These are phyloP conservation scores for Penicillium sclerotigenum DNA, from an alignment of 2,329 filamentous ascomycete species.

Conservation along the genomic window DNA sequence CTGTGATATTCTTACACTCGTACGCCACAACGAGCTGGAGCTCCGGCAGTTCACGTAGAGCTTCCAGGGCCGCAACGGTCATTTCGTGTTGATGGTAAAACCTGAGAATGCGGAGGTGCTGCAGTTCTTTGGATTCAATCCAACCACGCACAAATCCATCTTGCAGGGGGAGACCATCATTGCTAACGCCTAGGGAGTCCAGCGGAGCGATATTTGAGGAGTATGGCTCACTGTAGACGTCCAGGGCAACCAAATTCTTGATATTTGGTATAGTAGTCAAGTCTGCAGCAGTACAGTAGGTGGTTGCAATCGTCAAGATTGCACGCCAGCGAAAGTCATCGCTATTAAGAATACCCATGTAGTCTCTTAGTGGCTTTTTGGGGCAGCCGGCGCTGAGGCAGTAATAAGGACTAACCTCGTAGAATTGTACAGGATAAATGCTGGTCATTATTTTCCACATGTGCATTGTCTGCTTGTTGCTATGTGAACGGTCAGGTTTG, in stretches of 20 bases:
- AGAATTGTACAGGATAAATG: constrained; percentile 38
- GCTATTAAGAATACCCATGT: constrained; percentile 36
- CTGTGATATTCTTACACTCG: constrained; percentile 30
- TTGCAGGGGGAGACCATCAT: constrained; percentile 25
- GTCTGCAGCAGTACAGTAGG: constrained; percentile 32
- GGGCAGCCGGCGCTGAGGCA: constrained; percentile 31
- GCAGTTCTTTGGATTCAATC: constrained; percentile 40
- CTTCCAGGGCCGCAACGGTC: constrained; percentile 32
- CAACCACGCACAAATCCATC: constrained; percentile 43
- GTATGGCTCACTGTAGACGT: constrained; percentile 29
- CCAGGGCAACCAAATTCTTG: constrained; percentile 41
- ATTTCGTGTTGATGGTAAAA: constrained; percentile 35
- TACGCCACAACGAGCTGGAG: constrained; percentile 36
- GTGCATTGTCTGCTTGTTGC: constrained; percentile 39
- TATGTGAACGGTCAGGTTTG: constrained; percentile 11
- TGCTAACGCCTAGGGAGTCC: constrained; percentile 10
- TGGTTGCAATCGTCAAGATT: constrained; percentile 34
- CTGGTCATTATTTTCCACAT: constrained; percentile 45
- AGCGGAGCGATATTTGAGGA: not conserved
- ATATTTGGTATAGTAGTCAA: constrained; percentile 40
- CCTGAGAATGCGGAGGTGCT: constrained; percentile 38
- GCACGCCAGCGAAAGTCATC: constrained; percentile 34
- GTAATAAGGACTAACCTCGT: constrained; percentile 27
- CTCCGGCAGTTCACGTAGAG: constrained; percentile 35
- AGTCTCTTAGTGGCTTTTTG: constrained; percentile 32